A percentile compares a stretch with the other conserved stretches of the same genome.
Evolutionary conservation across 768 basidiomycete species (phyloP).

Genomic region (Rhizopogon roseolus): DNA sequence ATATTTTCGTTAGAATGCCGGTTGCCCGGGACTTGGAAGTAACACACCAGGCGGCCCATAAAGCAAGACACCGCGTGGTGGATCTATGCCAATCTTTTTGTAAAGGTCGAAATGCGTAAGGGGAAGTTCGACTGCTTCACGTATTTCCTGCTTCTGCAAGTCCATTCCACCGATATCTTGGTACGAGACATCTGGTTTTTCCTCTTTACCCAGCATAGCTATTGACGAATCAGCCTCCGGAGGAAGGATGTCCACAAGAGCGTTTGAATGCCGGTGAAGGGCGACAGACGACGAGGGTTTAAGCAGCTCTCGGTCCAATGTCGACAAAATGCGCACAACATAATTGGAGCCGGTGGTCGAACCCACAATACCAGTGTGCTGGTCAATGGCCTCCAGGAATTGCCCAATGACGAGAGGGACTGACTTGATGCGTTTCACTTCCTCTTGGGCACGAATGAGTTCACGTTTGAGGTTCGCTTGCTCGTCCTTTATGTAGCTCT

Average conservation of each 20-base stretch:
- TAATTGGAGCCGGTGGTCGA: conserved; percentile 98
- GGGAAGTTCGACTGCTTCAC: conserved; percentile 97
- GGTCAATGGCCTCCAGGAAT: conserved; percentile 98
- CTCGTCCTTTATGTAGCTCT: conserved; percentile 98
- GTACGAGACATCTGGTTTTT: conserved; percentile 93
- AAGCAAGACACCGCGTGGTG: conserved; percentile 92
- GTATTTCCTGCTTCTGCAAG: conserved; percentile 95
- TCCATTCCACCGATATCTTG: conserved; percentile 97
- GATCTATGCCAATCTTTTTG: conserved; percentile 99
- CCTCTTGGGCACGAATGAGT: conserved; percentile 97
- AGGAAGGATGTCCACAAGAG: conserved; percentile 95
- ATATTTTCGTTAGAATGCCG: conserved; percentile 3
- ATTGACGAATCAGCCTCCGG: conserved; percentile 99
- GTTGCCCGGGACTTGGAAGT: not conserved
- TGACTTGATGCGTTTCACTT: conserved; percentile 98
- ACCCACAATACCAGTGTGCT: conserved; percentile 94
- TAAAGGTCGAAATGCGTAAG: conserved; percentile 96
- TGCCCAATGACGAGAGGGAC: conserved; percentile 99
- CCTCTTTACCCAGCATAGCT: conserved; percentile 88
- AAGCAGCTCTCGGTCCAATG: conserved; percentile 92
- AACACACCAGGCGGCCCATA: conserved; percentile 91
- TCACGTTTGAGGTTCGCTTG: conserved; percentile 97
- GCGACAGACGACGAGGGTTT: conserved; percentile 98
- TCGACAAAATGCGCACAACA: conserved; percentile 94
- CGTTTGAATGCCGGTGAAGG: conserved; percentile 98